Base-by-base conservation (phyloP, 257 asterid genomes). In the Solanum ossicruentum region DNA sequence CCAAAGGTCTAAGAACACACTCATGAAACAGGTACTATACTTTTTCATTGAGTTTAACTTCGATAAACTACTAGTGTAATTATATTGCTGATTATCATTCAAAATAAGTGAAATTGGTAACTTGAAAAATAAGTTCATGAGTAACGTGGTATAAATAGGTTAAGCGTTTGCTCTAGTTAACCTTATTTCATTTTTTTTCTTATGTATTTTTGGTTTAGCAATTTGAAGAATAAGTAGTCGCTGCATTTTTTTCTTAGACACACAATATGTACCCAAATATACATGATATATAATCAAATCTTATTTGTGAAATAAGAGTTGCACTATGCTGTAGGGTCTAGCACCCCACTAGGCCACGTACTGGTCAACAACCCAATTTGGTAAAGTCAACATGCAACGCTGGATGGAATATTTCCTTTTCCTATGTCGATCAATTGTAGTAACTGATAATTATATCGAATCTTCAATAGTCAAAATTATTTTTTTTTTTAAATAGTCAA, bases 361-460 rank as follows among this genome's bases (percentile, higher is more conserved):
- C 65, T 52, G 15, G 82, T 78, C 82, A 78, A 78, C 65, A 16
- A 26, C 65, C 26, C 43, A 77, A 77, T 26, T 51, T 9, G 47
- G 65, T 51, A 26, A 10, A 16, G 82, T 51, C 47, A 9, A 78
- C 8, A 15, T 78, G 82, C 82, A 15, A 26, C 49, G 49, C 49
- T 45, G 82, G 65, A 26, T 78, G 82, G 82, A 52, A 78, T 77
- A 26, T 52, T 78, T 15, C 10, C 17, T 26, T 75, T 75, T 23
- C 23, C 8, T 51, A 5, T 1, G 43, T n/a, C 17, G n/a, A 21
- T 49, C 6, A 21, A 71, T 32, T 66, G 75, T 8, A 28, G 47
- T 66, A 32, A 66, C 32, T 32, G 47, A 66, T 9, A 65, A 65
- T 28, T 65, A 28, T 65, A 65, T 65, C 17, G 72, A 26, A 28